Evolutionary conservation across 2,329 filamentous ascomycete species (phyloP).

Genomic region (Cladophialophora yegresii): DNA sequence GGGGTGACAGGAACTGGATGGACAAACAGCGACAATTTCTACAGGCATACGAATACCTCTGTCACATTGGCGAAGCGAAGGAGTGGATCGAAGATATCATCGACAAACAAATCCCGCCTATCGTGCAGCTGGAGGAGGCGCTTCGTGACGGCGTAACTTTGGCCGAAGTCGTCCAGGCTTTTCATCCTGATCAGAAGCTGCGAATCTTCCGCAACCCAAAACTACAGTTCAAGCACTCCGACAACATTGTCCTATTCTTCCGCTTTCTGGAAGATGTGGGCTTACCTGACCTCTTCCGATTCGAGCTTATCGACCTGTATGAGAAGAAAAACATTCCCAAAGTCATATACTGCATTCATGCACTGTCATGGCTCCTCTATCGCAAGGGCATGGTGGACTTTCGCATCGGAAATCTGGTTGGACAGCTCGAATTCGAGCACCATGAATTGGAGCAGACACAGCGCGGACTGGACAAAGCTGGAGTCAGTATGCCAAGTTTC

Average conservation of each 20-base stretch:
- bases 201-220: slow-evolving; percentile 84
- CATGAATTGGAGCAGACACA: slow-evolving; percentile 97
- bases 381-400: slow-evolving; percentile 94
- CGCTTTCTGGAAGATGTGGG: slow-evolving; percentile 88
- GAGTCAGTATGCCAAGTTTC: slow-evolving; percentile 95
- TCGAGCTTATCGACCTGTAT: slow-evolving; percentile 95
- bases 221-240: slow-evolving; percentile 91
- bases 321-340: slow-evolving; percentile 99
- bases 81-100: slow-evolving; percentile 98
- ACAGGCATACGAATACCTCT: slow-evolving; percentile 96
- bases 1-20: slow-evolving; percentile 94
- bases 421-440: slow-evolving; percentile 94
- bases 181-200: slow-evolving; percentile 73
- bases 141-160: slow-evolving; percentile 90
- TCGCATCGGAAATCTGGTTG: slow-evolving; percentile 92
- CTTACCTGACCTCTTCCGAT: slow-evolving; percentile 91
- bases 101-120: slow-evolving; percentile 80
- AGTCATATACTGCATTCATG: slow-evolving; percentile 98
- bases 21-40: slow-evolving; percentile 96
- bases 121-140: slow-evolving; percentile 90
- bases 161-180: slow-evolving; percentile 87
- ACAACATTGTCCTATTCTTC: slow-evolving; percentile 97
- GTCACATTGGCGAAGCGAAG: slow-evolving; percentile 97
- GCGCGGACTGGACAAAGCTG: slow-evolving; percentile 93
- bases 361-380: slow-evolving; percentile 94